phyloP scores from a whole-genome alignment of 2,329 filamentous ascomycete species.

The Beauveria sp. region DNA sequence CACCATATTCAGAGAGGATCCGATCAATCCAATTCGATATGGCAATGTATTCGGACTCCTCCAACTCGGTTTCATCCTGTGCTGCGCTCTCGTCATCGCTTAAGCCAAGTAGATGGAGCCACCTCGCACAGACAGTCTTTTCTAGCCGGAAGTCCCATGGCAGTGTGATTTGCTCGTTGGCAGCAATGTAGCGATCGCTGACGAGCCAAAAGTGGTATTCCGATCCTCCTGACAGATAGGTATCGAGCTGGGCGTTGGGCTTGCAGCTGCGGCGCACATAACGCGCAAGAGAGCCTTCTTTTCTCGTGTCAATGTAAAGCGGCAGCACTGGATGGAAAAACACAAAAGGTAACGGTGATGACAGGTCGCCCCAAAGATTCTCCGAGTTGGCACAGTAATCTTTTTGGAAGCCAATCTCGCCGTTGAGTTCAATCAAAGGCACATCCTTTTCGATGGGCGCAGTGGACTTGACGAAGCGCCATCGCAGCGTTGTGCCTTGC shows the following conservation, averaged over 20 bases:
- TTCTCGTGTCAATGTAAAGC: constrained; percentile 85
- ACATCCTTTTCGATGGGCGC: constrained; percentile 48
- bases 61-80: constrained; percentile 46
- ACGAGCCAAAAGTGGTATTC: constrained; percentile 93
- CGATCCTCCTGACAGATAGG: constrained; percentile 67
- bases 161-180: constrained; percentile 55
- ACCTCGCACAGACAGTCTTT: constrained; percentile 45
- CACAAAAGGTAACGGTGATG: constrained; percentile 62
- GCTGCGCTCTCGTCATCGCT: constrained; percentile 48
- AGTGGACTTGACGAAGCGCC: constrained; percentile 56
- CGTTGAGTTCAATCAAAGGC: constrained; percentile 65
- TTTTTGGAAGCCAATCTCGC: constrained; percentile 65
- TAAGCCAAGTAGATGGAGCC: constrained; percentile 53
- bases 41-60: constrained; percentile 51
- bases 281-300: constrained; percentile 76
- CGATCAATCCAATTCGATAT: constrained; percentile 59
- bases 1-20: constrained; percentile 70
- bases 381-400: constrained; percentile 60
- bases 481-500: constrained; percentile 45
- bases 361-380: constrained; percentile 62
- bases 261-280: constrained; percentile 89
- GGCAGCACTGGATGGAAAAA: constrained; percentile 85
- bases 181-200: constrained; percentile 66
- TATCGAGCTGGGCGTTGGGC: constrained; percentile 83
- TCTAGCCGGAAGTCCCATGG: constrained; percentile 61